These are phyloP conservation scores for maize (Zea mays) DNA, from an alignment of 176 grass and related monocot genomes.

Conservation along the genomic window Zm-B73-REFERENCE-NAM-5.0 NC_050103.1:15737001-15737500, in stretches of 20 bases:
- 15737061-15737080: neutral
- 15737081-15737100: neutral
- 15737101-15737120: too few species aligned
- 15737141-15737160: neutral
- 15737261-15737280: conserved; percentile 90
- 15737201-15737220: conserved; percentile 82
- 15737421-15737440: too few species aligned
- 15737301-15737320: conserved; percentile 97
- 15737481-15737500: too few species aligned
- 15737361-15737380: too few species aligned
- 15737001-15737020: neutral
- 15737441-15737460: too few species aligned
- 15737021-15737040: neutral
- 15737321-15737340: conserved; percentile 75
- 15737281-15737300: conserved; percentile 93
- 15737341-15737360: conserved; percentile 10
- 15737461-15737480: too few species aligned
- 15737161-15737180: neutral
- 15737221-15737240: conserved; percentile 84
- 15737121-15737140: neutral
- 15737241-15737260: conserved; percentile 80
- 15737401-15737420: too few species aligned
- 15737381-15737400: too few species aligned
- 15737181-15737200: neutral
- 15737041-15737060: neutral